A percentile compares a stretch with the other conserved stretches of the same genome.
These are phyloP conservation scores for Chamaecyparis obtusa DNA, from an alignment of 75 land plant genomes.

Conservation along the genomic window DNA sequence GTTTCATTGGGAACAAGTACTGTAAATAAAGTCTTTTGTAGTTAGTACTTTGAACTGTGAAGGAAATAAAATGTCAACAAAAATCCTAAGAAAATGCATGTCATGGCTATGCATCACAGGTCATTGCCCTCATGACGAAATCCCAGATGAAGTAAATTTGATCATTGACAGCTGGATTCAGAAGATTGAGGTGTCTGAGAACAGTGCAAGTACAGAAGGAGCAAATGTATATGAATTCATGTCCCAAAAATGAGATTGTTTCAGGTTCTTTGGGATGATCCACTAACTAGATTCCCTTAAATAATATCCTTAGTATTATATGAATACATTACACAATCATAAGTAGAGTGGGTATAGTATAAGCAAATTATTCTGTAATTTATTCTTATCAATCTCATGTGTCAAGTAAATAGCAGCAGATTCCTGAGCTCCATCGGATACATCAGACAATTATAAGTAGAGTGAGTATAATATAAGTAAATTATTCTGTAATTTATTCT, in stretches of 20 bases:
- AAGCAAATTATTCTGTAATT: not conserved
- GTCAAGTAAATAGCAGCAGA: not conserved
- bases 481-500: not conserved
- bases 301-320: not conserved
- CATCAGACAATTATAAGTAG: not conserved
- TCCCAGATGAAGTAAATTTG: constrained; percentile 78
- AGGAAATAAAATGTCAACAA: not conserved
- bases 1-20: not conserved
- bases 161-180: constrained; percentile 52
- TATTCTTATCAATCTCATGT: not conserved
- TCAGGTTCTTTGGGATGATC: not conserved
- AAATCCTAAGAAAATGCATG: not conserved
- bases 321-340: not conserved
- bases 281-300: not conserved
- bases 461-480: not conserved
- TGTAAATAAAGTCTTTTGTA: not conserved
- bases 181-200: not conserved
- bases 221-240: not conserved
- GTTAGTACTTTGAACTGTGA: not conserved
- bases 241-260: not conserved
- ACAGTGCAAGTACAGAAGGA: not conserved
- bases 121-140: constrained; percentile 96
- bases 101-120: constrained; percentile 41
- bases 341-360: not conserved
- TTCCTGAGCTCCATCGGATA: not conserved